Evolutionary conservation across 2,329 filamentous ascomycete species (phyloP).

Genomic region (Fusarium sp.): DNA sequence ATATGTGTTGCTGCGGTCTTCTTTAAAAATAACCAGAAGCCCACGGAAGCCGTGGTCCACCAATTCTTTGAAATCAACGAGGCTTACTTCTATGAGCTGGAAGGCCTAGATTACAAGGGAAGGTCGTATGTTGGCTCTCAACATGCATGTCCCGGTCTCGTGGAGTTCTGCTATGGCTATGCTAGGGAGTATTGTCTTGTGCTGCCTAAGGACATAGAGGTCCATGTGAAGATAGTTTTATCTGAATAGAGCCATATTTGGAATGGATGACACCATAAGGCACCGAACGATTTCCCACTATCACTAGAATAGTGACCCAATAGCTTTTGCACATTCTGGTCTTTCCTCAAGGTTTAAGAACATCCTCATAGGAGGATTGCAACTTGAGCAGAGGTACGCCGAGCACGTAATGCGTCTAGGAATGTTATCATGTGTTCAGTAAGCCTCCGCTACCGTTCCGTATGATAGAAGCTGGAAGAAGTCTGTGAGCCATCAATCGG

Average conservation of each 20-base stretch:
- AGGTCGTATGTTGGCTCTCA: neutral
- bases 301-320: too few relatives aligned
- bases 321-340: too few relatives aligned
- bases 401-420: too few relatives aligned
- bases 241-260: neutral
- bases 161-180: neutral
- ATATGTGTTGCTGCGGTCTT: neutral
- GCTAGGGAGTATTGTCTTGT: neutral
- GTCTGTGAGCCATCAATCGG: too few relatives aligned
- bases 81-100: neutral
- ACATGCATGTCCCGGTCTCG: neutral
- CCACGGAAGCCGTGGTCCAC: neutral
- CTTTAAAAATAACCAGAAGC: neutral
- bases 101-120: neutral
- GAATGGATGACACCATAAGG: too few relatives aligned
- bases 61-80: neutral
- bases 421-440: too few relatives aligned
- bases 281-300: too few relatives aligned
- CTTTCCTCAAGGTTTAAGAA: too few relatives aligned
- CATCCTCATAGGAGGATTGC: too few relatives aligned
- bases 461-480: too few relatives aligned
- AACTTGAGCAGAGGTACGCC: too few relatives aligned
- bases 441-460: too few relatives aligned
- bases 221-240: neutral
- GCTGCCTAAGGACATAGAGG: neutral